A percentile compares a stretch with the other conserved stretches of the same genome.
These are phyloP conservation scores for Wickerhamiella azyma DNA, from an alignment of 805 yeast genomes.

Conservation along the genomic window DNA sequence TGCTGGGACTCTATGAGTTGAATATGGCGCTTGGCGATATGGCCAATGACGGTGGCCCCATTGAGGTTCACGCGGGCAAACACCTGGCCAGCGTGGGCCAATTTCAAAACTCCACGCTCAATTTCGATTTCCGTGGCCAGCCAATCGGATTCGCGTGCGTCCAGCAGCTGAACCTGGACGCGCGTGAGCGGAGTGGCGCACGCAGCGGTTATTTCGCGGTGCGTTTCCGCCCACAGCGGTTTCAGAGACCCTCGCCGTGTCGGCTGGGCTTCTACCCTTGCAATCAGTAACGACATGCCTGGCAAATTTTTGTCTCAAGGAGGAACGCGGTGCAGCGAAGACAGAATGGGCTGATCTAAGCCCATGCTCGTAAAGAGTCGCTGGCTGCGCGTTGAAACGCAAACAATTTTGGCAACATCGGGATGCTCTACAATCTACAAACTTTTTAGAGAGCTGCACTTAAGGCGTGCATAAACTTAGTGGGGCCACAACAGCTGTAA, in stretches of 20 bases:
- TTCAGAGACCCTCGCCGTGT: constrained; percentile 8
- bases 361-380: too few relatives aligned
- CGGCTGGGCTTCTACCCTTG: constrained; percentile 1
- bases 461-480: background rate
- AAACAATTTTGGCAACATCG: too few relatives aligned
- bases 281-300: constrained; percentile 6
- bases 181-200: background rate
- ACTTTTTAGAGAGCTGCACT: too few relatives aligned
- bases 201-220: constrained; percentile 1
- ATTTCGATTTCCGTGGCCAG: constrained; percentile 8
- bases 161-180: constrained; percentile 13
- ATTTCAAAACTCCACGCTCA: constrained; percentile 5
- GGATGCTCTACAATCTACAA: too few relatives aligned
- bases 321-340: background rate
- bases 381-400: too few relatives aligned
- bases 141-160: constrained; percentile 14
- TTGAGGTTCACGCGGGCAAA: constrained; percentile 12
- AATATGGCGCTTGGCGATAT: constrained; percentile 12
- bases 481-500: background rate
- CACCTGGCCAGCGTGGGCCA: constrained; percentile 7
- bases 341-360: background rate
- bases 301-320: background rate
- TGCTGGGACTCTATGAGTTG: constrained; percentile 11
- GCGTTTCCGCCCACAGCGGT: constrained; percentile 2
- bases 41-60: constrained; percentile 15